A percentile compares a stretch with the other conserved stretches of the same genome.
Conservation (phyloP, 768 basidiomycete species). For the Trametes villosa region DNA sequence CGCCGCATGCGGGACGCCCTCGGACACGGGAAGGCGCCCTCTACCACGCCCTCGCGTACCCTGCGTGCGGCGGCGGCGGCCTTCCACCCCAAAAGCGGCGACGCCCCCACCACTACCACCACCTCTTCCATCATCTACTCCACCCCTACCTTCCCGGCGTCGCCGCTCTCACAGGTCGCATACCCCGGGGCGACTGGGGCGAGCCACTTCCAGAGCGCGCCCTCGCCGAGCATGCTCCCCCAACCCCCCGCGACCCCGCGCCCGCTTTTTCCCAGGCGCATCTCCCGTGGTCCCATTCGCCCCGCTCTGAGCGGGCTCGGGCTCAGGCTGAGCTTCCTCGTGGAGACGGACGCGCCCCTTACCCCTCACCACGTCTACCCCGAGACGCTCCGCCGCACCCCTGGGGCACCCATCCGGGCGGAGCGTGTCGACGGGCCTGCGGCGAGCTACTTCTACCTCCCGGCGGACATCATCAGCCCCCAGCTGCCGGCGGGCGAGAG, state of each 20-base stretch:
- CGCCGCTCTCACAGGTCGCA: constrained; percentile 5
- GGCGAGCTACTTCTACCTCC: constrained; percentile 18
- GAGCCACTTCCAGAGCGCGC: constrained; percentile 1
- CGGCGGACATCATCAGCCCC: constrained; percentile 3
- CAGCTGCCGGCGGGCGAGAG: background rate
- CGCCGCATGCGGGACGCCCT: constrained; percentile 7
- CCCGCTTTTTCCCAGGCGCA: constrained; percentile 11
- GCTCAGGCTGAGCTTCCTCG: constrained; percentile 1
- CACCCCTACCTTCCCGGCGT: background rate
- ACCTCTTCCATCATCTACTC: background rate
- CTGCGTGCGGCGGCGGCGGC: constrained; percentile 1
- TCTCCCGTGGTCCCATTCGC: background rate
- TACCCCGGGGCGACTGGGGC: background rate
- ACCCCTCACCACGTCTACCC: constrained; percentile 14
- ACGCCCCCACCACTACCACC: background rate
- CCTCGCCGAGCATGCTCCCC: constrained; percentile 20
- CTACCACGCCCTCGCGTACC: background rate
- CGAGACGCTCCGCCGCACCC: constrained; percentile 18
- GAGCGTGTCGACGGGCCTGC: no score
- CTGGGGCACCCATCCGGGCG: constrained; percentile 14
- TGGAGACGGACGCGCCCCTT: constrained; percentile 10
- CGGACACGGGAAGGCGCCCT: background rate
- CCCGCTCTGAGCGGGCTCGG: constrained; percentile 8
- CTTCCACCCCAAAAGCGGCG: constrained; percentile 2
- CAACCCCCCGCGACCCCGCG: constrained; percentile 7